Evolutionary conservation across 1,284 basidiomycete species (phyloP).

Genomic region (Mycena citricolor): DNA sequence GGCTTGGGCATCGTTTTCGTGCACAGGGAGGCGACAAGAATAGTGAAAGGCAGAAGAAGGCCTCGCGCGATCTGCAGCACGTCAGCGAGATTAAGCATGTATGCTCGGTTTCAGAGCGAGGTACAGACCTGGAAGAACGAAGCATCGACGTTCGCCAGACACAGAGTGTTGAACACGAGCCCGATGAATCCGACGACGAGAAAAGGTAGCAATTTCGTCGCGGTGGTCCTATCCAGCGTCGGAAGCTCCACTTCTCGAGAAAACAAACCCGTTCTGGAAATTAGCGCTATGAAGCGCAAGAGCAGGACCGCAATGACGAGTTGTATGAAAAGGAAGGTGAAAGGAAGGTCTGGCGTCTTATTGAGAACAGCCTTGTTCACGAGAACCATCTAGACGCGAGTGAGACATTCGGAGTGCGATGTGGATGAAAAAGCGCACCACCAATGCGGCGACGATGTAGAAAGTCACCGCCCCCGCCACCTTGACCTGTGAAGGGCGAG

Average conservation of each 20-base stretch:
- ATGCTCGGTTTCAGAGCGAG: not conserved
- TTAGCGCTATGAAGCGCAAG: not conserved
- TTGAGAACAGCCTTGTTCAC: conserved; percentile 6
- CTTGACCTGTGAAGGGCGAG: not conserved
- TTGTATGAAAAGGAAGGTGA: conserved; percentile 6
- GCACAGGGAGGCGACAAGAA: not conserved
- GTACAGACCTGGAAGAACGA: conserved; percentile 2
- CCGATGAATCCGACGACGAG: conserved; percentile 2
- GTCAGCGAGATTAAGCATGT: not conserved
- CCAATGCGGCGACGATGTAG: conserved; percentile 7
- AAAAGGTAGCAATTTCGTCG: conserved; percentile 1
- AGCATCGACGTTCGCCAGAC: conserved; percentile 3
- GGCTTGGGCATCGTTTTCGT: not conserved
- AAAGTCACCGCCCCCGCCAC: conserved; percentile 3
- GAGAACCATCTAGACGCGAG: conserved; percentile 7
- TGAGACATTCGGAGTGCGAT: not conserved
- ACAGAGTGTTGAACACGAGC: conserved; percentile 8
- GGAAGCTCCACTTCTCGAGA: not conserved
- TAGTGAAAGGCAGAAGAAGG: conserved; percentile 4
- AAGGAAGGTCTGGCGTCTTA: conserved; percentile 1
- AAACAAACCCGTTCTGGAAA: not conserved
- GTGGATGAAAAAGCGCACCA: not conserved
- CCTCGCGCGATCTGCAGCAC: conserved; percentile 1
- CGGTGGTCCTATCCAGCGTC: not conserved
- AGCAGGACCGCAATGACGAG: conserved; percentile 1